Evolutionary conservation across 345 rosid genomes (phyloP).

Genomic region (Lepidium africanum): DNA sequence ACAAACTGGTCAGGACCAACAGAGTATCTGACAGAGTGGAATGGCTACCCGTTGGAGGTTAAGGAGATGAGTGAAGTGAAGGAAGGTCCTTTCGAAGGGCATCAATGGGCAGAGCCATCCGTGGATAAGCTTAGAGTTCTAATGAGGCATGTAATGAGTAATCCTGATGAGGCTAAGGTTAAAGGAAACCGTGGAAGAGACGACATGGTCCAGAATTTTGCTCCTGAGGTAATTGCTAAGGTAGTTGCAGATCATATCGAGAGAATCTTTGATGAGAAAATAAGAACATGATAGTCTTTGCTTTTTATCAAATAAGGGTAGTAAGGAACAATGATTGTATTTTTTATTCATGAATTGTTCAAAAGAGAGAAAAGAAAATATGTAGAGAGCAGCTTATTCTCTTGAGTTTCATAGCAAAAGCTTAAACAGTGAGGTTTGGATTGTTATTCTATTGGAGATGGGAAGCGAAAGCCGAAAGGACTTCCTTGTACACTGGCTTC

Average conservation of each 20-base stretch:
- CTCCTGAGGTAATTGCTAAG: conserved; percentile 62
- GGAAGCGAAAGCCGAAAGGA: conserved; percentile 48
- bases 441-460: conserved; percentile 36
- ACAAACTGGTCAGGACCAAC: conserved; percentile 87
- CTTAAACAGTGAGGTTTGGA: background rate
- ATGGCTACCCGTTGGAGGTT: conserved; percentile 60
- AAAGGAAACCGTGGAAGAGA: conserved; percentile 62
- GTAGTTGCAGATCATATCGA: conserved; percentile 40
- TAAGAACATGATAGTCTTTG: conserved; percentile 3
- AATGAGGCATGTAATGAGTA: conserved; percentile 53
- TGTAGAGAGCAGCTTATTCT: conserved; percentile 1
- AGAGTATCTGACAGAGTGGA: conserved; percentile 63
- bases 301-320: background rate
- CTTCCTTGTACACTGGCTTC: conserved; percentile 82
- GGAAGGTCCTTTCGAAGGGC: conserved; percentile 79
- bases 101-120: conserved; percentile 79
- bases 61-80: conserved; percentile 51
- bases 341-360: background rate
- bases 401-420: background rate
- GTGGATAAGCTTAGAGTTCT: conserved; percentile 43
- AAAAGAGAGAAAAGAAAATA: background rate
- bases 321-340: background rate
- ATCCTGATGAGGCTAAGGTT: conserved; percentile 43
- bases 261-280: conserved; percentile 25
- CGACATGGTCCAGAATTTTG: conserved; percentile 63